phyloP scores from a whole-genome alignment of 257 asterid genomes.

The Cynanchum wilfordii region DNA sequence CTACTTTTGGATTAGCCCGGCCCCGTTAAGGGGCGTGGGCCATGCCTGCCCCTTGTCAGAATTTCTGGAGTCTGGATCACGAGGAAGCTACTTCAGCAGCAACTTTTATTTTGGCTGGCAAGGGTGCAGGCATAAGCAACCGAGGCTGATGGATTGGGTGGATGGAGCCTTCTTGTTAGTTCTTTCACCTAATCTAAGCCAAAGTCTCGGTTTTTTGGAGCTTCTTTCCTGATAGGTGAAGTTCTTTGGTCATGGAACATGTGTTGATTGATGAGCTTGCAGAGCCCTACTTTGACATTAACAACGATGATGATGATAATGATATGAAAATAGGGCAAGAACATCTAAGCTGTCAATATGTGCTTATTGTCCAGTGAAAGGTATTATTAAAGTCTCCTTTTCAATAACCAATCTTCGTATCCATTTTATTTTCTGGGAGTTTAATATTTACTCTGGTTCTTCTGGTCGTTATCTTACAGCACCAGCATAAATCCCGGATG shows the following conservation, averaged over 20 bases:
- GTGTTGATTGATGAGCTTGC: slow-evolving; percentile 12
- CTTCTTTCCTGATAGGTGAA: slow-evolving; percentile 36
- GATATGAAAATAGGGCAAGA: slow-evolving; percentile 29
- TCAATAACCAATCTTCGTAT: too few relatives aligned
- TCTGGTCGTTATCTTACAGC: not conserved
- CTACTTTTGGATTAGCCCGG: slow-evolving; percentile 93
- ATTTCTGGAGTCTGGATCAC: slow-evolving; percentile 27
- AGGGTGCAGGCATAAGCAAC: slow-evolving; percentile 90
- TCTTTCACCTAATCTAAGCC: slow-evolving; percentile 21
- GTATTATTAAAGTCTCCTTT: slow-evolving; percentile 6
- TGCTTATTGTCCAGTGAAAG: slow-evolving; percentile 16
- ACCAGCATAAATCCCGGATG: not conserved
- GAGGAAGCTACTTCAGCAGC: slow-evolving; percentile 50
- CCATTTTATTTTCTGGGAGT: not conserved
- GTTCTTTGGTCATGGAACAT: slow-evolving; percentile 38
- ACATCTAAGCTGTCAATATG: slow-evolving; percentile 23
- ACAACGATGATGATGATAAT: slow-evolving; percentile 24
- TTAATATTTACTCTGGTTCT: not conserved
- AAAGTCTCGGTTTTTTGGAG: slow-evolving; percentile 46
- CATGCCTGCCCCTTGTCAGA: slow-evolving; percentile 83
- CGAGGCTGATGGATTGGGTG: slow-evolving; percentile 48
- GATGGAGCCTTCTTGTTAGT: slow-evolving; percentile 14
- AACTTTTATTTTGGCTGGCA: slow-evolving; percentile 37
- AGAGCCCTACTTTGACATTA: not conserved
- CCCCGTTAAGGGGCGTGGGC: slow-evolving; percentile 99